Percentiles rank a stretch among this genome's conserved stretches.
Conservation (phyloP, 2,329 filamentous ascomycete genomes). For the Penicillium decumbens region DNA sequence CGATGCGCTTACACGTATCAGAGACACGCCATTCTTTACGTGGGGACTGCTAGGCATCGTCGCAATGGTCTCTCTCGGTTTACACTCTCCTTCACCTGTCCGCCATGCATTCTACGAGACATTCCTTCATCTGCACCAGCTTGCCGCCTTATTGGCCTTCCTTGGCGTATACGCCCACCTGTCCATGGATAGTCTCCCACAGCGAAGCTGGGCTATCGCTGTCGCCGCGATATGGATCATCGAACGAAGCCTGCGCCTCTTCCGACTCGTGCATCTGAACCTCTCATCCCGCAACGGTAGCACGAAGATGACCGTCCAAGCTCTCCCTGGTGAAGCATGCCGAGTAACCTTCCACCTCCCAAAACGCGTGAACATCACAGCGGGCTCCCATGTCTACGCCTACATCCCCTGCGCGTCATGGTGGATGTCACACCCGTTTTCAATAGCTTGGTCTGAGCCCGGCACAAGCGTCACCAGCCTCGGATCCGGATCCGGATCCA, state of each 20-base stretch:
- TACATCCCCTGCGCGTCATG: constrained; percentile 51
- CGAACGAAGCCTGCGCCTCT: constrained; percentile 46
- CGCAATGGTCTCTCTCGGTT: constrained; percentile 37
- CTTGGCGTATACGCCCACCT: constrained; percentile 45
- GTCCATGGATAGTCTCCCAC: constrained; percentile 39
- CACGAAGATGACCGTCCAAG: constrained; percentile 54
- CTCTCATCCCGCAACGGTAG: constrained; percentile 46
- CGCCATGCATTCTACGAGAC: constrained; percentile 97
- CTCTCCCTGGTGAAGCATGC: constrained; percentile 57
- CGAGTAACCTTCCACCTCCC: constrained; percentile 58
- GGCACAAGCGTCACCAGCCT: constrained; percentile 10
- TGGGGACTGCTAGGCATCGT: constrained; percentile 45
- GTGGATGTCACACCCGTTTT: constrained; percentile 50
- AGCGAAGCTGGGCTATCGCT: constrained; percentile 37
- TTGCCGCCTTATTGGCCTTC: constrained; percentile 42
- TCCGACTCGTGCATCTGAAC: constrained; percentile 52
- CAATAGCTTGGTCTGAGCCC: constrained; percentile 45
- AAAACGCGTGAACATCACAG: constrained; percentile 49
- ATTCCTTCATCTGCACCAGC: constrained; percentile 56
- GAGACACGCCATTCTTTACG: constrained; percentile 39
- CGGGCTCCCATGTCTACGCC: constrained; percentile 58
- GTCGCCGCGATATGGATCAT: constrained; percentile 39
- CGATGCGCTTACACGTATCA: constrained; percentile 33
- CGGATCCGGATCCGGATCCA: neutral
- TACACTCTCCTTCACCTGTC: constrained; percentile 58